Base-by-base conservation (phyloP, 345 rosid genomes). In the Gossypium raimondii region DNA sequence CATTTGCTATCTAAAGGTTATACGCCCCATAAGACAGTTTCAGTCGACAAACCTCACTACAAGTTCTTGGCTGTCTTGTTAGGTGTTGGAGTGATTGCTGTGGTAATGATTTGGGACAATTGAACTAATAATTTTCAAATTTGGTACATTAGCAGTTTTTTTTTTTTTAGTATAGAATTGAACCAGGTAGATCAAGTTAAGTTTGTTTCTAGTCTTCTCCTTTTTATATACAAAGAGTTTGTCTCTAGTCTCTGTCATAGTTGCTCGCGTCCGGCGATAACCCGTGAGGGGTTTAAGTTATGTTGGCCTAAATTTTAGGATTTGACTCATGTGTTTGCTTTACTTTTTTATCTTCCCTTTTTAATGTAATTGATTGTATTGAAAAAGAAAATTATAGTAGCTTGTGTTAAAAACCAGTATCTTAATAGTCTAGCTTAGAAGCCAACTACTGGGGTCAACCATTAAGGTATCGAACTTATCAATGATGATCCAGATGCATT, bases 51-150 rank as follows among this genome's bases (percentile, higher is more conserved):
- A 11, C 92, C 93, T 65, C 27, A 20, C 47, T 68, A 29, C 56
- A 89, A 79, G 86, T 78, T 89, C 80, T 77, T 87, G 73, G 94
- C 94, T 20, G 90, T 86, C 38, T 34, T 81, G 60, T 53, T 84
- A 29, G 97, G 98, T 38, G 50, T 89, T 67, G 90, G 83, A 3
- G 85, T 88, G 34, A 85, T 87, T 1, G 90, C 88, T 25, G 89
- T 86, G 57, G 92, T 89, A 55, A 89, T 89, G 94, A 82, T 89
- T 12, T 88, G 93, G 98, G 93, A 89, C 68, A 84, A 85, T 34
- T 86, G 77, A 82, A 63, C 4, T 6, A 3, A 8, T 24, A 7
- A 6, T 2, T 66, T 44, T 11, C 50, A 45, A 38, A 34, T 12
- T 34, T 18, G 16, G 29, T 18, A 44, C 53, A 16, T 43, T 59